Evolutionary conservation across 257 asterid genomes (phyloP).

Genomic region (Nemophila menziesii): DNA sequence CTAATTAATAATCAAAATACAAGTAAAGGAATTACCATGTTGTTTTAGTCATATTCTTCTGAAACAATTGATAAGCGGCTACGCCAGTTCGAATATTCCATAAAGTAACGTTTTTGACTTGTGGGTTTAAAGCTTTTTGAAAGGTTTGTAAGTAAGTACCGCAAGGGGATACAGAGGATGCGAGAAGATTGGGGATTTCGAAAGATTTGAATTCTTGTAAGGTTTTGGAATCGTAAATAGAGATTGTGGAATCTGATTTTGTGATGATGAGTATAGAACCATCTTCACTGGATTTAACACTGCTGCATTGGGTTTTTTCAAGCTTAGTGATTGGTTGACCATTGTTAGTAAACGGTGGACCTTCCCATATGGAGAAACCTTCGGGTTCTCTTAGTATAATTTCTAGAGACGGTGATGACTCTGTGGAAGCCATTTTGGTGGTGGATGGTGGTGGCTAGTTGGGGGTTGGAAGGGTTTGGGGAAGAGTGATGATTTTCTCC

Average conservation of each 20-base stretch:
- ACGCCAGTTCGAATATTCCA: slow-evolving; percentile 67
- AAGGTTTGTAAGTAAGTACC: slow-evolving; percentile 85
- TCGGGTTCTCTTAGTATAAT: slow-evolving; percentile 63
- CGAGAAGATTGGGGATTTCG: slow-evolving; percentile 62
- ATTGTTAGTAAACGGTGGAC: slow-evolving; percentile 60
- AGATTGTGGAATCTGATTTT: slow-evolving; percentile 43
- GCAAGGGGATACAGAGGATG: slow-evolving; percentile 73
- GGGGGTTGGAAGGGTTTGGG: neutral
- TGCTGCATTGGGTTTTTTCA: slow-evolving; percentile 43
- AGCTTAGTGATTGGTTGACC: slow-evolving; percentile 64
- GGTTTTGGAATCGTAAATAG: slow-evolving; percentile 43
- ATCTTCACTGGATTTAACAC: slow-evolving; percentile 67
- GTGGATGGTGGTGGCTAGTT: neutral
- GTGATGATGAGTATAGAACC: slow-evolving; percentile 71
- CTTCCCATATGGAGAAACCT: slow-evolving; percentile 68
- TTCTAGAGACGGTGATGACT: slow-evolving; percentile 37
- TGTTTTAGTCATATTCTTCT: slow-evolving; percentile 75
- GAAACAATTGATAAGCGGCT: slow-evolving; percentile 48
- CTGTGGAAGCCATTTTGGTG: neutral
- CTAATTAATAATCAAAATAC: slow-evolving; percentile 5
- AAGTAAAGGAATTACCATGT: slow-evolving; percentile 45
- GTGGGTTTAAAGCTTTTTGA: slow-evolving; percentile 58
- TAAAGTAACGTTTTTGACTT: slow-evolving; percentile 63
- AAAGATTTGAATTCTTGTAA: slow-evolving; percentile 51
- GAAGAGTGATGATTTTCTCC: neutral